Evolutionary conservation across 2,329 filamentous ascomycete genomes (phyloP), one percentile per base, ranked within the genome.

Genomic region (Furcasterigmium furcatum): DNA sequence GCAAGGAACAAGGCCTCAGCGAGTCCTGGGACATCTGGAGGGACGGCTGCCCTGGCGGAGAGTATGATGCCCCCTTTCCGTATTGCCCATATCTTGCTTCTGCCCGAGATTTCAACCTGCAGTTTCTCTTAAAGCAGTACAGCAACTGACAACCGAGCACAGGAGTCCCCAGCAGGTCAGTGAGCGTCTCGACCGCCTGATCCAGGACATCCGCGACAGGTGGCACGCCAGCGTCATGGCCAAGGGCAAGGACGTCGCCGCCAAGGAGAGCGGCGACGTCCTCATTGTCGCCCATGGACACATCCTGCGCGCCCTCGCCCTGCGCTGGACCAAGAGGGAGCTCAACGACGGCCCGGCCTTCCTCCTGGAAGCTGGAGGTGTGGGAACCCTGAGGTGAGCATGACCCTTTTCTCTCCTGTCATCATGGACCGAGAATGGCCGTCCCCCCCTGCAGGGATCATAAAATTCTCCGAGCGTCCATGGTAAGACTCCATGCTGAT

Each of bases 251-350:
- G 60, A 59, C 41, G 69, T 66, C 9, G 61, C 69, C 8, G 49
- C 53, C 8, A 56, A 49, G 19, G 30, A 32, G 14, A 50, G 52
- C 16, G 67, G 65, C 8, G 67, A 70, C 61, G 50, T 72, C 59
- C 9, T 79, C 20, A 74, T 96, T 41, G 89, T 96, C 6, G 91
- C 89, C 19, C 91, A 96, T 61, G 91, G 91, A 0, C 91, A 96
- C 68, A 92, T 96, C 46, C 70, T 96, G 44, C 77, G 91, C 14
- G 88, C 89, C 0, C 90, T 96, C 63, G 91, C 91, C 7, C 88
- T 92, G 73, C 77, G 91, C 25, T 96, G 91, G 91, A 78, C 84
- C 1, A 81, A 82, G 0, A 87, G 87, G 69, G 74, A 80, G 12
- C 71, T 96, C 47, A 78, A 81, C 45, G 84, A 90, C 41, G 90